Conservation (phyloP, 2,329 filamentous ascomycete species). For the Macrophomina tecta region DNA sequence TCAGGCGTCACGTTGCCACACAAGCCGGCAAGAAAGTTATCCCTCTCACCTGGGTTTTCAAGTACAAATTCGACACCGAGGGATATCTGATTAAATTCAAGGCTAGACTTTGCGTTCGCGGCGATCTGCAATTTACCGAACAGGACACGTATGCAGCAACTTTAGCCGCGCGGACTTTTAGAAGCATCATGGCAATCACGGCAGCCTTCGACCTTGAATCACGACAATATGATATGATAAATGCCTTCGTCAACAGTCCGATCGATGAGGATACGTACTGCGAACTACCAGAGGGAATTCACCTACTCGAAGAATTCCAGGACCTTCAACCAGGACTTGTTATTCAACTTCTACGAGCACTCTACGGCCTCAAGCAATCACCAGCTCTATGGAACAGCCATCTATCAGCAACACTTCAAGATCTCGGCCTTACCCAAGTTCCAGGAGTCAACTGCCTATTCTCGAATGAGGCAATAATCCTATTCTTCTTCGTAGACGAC, state of each 20-base stretch:
- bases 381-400: slow-evolving; percentile 34
- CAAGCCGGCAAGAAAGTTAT: slow-evolving; percentile 25
- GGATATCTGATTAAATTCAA: slow-evolving; percentile 32
- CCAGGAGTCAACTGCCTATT: slow-evolving; percentile 29
- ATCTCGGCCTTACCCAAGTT: slow-evolving; percentile 30
- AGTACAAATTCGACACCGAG: slow-evolving; percentile 31
- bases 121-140: slow-evolving; percentile 28
- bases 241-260: slow-evolving; percentile 35
- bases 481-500: slow-evolving; percentile 32
- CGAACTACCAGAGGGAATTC: slow-evolving; percentile 32
- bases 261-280: slow-evolving; percentile 29
- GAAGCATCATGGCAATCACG: slow-evolving; percentile 33
- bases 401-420: slow-evolving; percentile 29
- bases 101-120: slow-evolving; percentile 30
- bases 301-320: not conserved
- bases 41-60: slow-evolving; percentile 30
- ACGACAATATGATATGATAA: slow-evolving; percentile 33
- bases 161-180: slow-evolving; percentile 30
- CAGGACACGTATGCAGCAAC: slow-evolving; percentile 33
- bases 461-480: slow-evolving; percentile 20
- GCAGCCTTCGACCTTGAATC: slow-evolving; percentile 33
- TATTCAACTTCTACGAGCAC: slow-evolving; percentile 30
- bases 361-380: slow-evolving; percentile 35
- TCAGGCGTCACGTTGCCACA: not conserved
- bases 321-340: not conserved